Conservation (phyloP, 2,329 filamentous ascomycete genomes). For the Colletotrichum horii region DNA sequence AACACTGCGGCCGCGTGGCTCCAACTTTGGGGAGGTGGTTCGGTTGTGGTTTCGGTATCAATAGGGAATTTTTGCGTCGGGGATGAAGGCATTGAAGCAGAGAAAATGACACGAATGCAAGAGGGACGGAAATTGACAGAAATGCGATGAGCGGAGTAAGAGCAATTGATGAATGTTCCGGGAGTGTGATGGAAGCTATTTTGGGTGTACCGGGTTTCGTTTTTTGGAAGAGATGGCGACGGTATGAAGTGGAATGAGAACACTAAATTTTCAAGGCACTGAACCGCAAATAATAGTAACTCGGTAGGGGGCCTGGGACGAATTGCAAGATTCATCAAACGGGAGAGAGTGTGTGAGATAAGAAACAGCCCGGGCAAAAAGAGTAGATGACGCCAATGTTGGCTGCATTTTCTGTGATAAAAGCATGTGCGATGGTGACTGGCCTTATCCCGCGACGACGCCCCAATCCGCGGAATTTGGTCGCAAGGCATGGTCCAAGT, state of each 20-base stretch:
- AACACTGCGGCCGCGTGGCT: neutral
- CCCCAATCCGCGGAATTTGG: neutral
- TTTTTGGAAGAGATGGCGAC: neutral
- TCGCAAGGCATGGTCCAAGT: neutral
- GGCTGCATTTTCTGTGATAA: neutral
- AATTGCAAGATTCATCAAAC: neutral
- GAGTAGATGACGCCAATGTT: neutral
- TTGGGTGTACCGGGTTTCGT: neutral
- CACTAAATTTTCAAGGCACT: neutral
- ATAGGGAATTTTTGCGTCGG: neutral
- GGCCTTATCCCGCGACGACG: neutral
- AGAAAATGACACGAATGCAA: neutral
- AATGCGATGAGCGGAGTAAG: neutral
- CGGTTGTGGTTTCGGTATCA: neutral
- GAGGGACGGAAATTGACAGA: neutral
- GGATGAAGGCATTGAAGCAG: neutral
- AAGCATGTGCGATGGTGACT: neutral
- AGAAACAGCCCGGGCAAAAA: neutral
- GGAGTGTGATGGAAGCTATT: neutral
- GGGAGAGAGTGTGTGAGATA: neutral
- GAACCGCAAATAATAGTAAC: neutral
- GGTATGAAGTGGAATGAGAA: neutral
- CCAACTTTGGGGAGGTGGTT: neutral
- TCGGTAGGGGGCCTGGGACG: rapidly evolving
- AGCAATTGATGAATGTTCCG: neutral